Percentiles rank a stretch among this genome's conserved stretches.
Evolutionary conservation across 2,329 filamentous ascomycete genomes (phyloP).

Genomic region (Colletotrichum sp.): DNA sequence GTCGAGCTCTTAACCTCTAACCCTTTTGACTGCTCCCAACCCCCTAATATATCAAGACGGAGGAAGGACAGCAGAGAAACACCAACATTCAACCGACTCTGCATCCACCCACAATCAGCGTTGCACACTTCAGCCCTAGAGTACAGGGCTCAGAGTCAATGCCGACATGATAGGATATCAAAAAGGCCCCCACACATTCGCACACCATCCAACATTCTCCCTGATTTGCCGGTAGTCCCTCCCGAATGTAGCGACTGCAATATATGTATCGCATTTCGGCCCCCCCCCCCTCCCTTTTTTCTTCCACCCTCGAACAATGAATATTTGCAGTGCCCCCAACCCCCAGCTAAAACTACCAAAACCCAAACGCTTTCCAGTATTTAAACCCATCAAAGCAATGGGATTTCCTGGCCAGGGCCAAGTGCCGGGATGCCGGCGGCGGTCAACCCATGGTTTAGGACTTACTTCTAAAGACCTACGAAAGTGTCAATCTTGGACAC

Average conservation of each 20-base stretch:
- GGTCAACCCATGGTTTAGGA: not conserved
- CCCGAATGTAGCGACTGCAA: too few relatives aligned
- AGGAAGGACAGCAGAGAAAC: not conserved
- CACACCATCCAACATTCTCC: too few relatives aligned
- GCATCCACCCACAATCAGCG: fast-evolving
- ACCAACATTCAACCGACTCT: not conserved
- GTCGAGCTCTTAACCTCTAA: too few relatives aligned
- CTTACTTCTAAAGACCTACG: not conserved
- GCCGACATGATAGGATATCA: too few relatives aligned
- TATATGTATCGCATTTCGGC: too few relatives aligned
- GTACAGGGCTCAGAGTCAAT: too few relatives aligned
- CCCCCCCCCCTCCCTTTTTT: too few relatives aligned
- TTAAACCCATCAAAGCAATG: not conserved
- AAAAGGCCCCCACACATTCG: too few relatives aligned
- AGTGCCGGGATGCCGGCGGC: not conserved
- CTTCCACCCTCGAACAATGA: too few relatives aligned
- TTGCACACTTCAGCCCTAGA: not conserved
- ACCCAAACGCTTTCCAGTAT: not conserved
- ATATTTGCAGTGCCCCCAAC: fast-evolving
- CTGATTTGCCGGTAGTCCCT: too few relatives aligned
- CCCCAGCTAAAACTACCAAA: not conserved
- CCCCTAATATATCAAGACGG: not conserved
- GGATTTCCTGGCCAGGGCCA: not conserved
- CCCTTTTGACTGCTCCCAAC: fast-evolving
- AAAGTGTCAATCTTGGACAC: not conserved